These are phyloP conservation scores for Beauveria scarabaeidicola DNA, from an alignment of 2,329 filamentous ascomycete species.

Conservation along the genomic window DNA sequence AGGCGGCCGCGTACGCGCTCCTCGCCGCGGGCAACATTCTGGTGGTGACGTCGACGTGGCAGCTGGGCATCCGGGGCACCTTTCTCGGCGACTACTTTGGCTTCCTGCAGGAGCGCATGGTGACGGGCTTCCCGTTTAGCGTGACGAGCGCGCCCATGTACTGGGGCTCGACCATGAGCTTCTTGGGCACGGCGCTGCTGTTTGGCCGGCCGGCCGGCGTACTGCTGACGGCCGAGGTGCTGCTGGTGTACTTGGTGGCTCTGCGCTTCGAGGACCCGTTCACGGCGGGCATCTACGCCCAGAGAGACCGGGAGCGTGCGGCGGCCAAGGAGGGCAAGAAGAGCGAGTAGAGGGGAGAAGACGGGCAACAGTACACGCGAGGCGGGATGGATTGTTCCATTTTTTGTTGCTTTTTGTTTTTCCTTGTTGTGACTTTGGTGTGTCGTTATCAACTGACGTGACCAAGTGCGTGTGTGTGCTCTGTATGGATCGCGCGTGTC, in stretches of 20 bases:
- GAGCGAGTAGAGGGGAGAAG: slow-evolving; percentile 30
- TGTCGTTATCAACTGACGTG: slow-evolving; percentile 10
- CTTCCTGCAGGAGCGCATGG: slow-evolving; percentile 90
- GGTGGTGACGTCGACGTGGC: slow-evolving; percentile 83
- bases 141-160: slow-evolving; percentile 92
- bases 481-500: not conserved
- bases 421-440: not conserved
- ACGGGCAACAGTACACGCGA: not conserved
- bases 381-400: not conserved
- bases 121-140: slow-evolving; percentile 94
- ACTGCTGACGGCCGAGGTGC: slow-evolving; percentile 65
- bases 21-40: slow-evolving; percentile 72
- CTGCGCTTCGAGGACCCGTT: slow-evolving; percentile 89
- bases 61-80: slow-evolving; percentile 86
- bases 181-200: slow-evolving; percentile 77
- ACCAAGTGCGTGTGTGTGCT: slow-evolving; percentile 1
- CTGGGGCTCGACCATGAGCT: slow-evolving; percentile 85
- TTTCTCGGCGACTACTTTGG: slow-evolving; percentile 98
- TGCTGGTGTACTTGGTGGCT: slow-evolving; percentile 70
- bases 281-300: slow-evolving; percentile 85
- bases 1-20: slow-evolving; percentile 60
- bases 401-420: not conserved
- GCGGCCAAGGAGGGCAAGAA: slow-evolving; percentile 41
- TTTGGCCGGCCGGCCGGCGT: slow-evolving; percentile 83
- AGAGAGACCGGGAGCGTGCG: slow-evolving; percentile 58